Percentiles rank a stretch among this genome's conserved stretches.
Conservation (phyloP, 768 basidiomycete species). For the Tylopilus subfusipes region DNA sequence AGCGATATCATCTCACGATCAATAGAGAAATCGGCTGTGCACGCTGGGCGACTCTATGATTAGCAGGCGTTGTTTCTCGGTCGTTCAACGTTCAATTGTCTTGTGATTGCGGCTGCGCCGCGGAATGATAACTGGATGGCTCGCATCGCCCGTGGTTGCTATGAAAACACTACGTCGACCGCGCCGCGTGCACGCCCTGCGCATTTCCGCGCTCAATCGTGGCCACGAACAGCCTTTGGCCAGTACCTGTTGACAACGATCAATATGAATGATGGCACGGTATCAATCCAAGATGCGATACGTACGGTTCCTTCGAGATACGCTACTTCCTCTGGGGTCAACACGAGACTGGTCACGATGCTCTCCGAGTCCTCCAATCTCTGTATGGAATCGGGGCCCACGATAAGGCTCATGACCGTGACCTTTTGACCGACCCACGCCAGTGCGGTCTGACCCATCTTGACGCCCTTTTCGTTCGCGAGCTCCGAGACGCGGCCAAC, state of each 20-base stretch:
- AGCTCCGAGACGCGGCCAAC: slow-evolving; percentile 31
- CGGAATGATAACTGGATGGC: too few relatives aligned
- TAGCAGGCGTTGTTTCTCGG: too few relatives aligned
- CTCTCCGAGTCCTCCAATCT: slow-evolving; percentile 30
- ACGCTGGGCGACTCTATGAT: too few relatives aligned
- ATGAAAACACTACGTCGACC: neutral
- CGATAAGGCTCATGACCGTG: slow-evolving; percentile 43
- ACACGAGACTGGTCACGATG: slow-evolving; percentile 22
- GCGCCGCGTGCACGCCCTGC: too few relatives aligned
- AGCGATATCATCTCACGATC: too few relatives aligned
- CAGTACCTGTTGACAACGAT: slow-evolving; percentile 13
- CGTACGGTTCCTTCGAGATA: slow-evolving; percentile 30
- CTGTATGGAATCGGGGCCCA: slow-evolving; percentile 36
- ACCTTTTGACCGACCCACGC: slow-evolving; percentile 41
- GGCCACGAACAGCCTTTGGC: slow-evolving; percentile 17
- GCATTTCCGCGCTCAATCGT: neutral
- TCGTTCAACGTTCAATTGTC: too few relatives aligned
- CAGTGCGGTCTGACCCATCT: slow-evolving; percentile 46
- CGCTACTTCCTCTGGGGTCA: slow-evolving; percentile 30
- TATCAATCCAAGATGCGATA: neutral
- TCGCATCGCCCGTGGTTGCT: too few relatives aligned
- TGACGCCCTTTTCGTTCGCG: slow-evolving; percentile 36
- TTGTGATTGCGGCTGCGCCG: too few relatives aligned
- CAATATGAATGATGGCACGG: neutral
- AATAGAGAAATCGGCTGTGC: too few relatives aligned